Evolutionary conservation across 2,329 filamentous ascomycete genomes (phyloP).

Genomic region (Clonostachys rhizophaga): DNA sequence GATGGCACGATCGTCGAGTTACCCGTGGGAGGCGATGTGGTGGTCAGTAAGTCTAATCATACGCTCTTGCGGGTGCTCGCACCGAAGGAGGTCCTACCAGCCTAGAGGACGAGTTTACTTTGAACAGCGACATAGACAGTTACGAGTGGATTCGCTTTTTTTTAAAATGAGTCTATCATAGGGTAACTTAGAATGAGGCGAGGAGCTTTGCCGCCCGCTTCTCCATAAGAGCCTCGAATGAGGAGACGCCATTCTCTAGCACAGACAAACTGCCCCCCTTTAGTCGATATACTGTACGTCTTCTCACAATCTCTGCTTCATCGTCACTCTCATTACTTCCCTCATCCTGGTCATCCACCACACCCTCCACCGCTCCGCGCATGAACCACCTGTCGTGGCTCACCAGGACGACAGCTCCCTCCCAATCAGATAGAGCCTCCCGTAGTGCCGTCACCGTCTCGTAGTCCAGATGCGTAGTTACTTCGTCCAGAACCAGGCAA

Average conservation of each 20-base stretch:
- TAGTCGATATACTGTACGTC: slow-evolving; percentile 56
- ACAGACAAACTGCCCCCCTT: slow-evolving; percentile 50
- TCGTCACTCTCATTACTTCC: slow-evolving; percentile 30
- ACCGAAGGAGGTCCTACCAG: slow-evolving; percentile 8
- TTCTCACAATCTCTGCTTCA: slow-evolving; percentile 35
- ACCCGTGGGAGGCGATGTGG: slow-evolving; percentile 66
- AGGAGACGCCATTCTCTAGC: slow-evolving; percentile 55
- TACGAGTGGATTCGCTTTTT: too few relatives aligned
- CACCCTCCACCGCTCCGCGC: slow-evolving; percentile 55
- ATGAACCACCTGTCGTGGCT: slow-evolving; percentile 83
- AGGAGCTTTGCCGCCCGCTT: slow-evolving; percentile 47
- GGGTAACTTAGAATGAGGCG: slow-evolving; percentile 4
- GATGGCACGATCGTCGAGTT: slow-evolving; percentile 83
- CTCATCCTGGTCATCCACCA: slow-evolving; percentile 31
- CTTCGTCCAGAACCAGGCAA: slow-evolving; percentile 72
- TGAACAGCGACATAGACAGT: too few relatives aligned
- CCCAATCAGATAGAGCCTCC: slow-evolving; percentile 60
- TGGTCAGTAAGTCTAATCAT: slow-evolving; percentile 46
- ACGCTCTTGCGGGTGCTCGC: slow-evolving; percentile 40
- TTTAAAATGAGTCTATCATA: background rate
- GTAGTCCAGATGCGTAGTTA: slow-evolving; percentile 81
- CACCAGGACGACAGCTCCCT: slow-evolving; percentile 71
- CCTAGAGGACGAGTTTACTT: too few relatives aligned
- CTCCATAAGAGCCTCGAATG: slow-evolving; percentile 61
- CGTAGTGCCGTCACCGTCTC: slow-evolving; percentile 72